Conservation (phyloP, 352 stramenopile genomes). For the Pilasporangium apinafurcum region DNA sequence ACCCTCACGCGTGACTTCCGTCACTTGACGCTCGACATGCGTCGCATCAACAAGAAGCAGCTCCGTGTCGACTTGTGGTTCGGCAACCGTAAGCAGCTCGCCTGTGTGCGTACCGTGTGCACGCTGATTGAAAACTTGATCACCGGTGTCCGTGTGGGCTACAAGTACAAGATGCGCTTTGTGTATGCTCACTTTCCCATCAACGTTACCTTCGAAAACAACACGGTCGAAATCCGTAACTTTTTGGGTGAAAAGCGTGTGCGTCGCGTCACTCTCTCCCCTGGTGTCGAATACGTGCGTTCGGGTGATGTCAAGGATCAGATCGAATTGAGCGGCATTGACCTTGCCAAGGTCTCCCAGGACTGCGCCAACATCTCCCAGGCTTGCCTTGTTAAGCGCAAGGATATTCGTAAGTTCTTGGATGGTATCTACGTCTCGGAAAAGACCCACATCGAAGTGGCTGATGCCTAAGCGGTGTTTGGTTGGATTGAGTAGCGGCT, state of each 20-base stretch:
- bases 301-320: constrained; percentile 98
- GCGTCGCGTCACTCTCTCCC: constrained; percentile 90
- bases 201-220: constrained; percentile 95
- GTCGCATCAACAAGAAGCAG: constrained; percentile 86
- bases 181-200: constrained; percentile 99
- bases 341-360: constrained; percentile 96
- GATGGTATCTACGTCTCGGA: constrained; percentile 99
- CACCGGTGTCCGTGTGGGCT: constrained; percentile 96
- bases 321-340: constrained; percentile 97
- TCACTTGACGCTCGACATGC: constrained; percentile 96
- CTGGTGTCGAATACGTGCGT: constrained; percentile 93
- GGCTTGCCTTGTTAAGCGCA: constrained; percentile 77
- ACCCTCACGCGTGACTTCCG: constrained; percentile 95
- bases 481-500: neutral
- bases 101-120: constrained; percentile 97
- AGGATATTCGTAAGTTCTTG: constrained; percentile 99
- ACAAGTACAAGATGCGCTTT: constrained; percentile 99
- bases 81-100: constrained; percentile 97
- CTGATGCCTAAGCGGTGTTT: constrained; percentile 4
- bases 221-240: constrained; percentile 98
- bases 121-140: constrained; percentile 99
- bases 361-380: constrained; percentile 83
- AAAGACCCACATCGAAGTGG: constrained; percentile 86
- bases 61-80: constrained; percentile 98
- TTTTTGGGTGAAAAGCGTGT: constrained; percentile 99